phyloP scores from a whole-genome alignment of 495 filamentous ascomycete genomes.

The Neurospora africana region DNA sequence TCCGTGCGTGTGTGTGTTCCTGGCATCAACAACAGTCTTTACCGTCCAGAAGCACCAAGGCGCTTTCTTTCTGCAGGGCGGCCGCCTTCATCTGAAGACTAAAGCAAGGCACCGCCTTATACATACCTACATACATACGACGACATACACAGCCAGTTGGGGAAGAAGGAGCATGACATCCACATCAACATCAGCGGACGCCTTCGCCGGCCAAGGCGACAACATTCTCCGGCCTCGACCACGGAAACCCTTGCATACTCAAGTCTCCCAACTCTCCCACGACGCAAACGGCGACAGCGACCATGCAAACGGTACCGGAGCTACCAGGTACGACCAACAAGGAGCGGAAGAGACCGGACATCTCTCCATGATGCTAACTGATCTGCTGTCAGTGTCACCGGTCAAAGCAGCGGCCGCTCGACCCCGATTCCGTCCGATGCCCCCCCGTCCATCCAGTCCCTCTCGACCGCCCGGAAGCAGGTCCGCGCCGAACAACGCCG shows the following conservation, averaged over 20 bases:
- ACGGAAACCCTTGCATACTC: slow-evolving; percentile 33
- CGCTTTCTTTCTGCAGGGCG: background rate
- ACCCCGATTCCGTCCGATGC: slow-evolving; percentile 86
- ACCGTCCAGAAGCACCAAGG: background rate
- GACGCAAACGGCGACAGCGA: slow-evolving; percentile 12
- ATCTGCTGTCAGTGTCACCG: slow-evolving; percentile 2
- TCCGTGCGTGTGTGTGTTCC: background rate
- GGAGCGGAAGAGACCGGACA: background rate
- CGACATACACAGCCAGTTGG: background rate
- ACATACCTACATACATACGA: background rate
- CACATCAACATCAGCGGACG: slow-evolving; percentile 19
- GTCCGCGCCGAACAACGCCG: slow-evolving; percentile 70
- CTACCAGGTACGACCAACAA: background rate
- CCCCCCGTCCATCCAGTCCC: slow-evolving; percentile 75
- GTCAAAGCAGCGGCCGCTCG: slow-evolving; percentile 57
- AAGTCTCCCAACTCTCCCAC: slow-evolving; percentile 26
- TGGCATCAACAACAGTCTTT: background rate
- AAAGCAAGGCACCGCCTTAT: background rate
- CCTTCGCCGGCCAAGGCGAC: slow-evolving; percentile 16
- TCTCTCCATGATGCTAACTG: background rate
- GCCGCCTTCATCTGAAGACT: background rate
- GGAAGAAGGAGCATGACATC: background rate
- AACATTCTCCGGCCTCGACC: slow-evolving; percentile 32
- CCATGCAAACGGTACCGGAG: background rate
- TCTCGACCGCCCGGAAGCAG: slow-evolving; percentile 76